Conservation (phyloP, 1,284 basidiomycete genomes). For the Sparassis latifolia region DNA sequence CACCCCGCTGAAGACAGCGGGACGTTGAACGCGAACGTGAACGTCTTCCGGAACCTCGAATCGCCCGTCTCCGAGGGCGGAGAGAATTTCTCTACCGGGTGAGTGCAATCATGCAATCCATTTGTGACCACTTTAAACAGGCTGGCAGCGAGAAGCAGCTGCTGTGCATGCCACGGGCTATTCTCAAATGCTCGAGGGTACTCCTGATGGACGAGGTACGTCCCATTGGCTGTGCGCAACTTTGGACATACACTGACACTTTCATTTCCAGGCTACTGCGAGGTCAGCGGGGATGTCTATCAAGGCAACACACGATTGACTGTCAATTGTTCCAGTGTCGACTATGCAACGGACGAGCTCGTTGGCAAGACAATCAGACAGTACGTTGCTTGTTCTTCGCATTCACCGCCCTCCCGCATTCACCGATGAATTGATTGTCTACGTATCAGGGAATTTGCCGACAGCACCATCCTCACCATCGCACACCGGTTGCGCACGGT, state of each 20-base stretch:
- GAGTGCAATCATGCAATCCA: conserved; percentile 11
- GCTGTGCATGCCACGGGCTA: conserved; percentile 80
- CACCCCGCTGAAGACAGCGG: conserved; percentile 36
- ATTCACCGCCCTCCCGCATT: background rate
- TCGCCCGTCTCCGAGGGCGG: conserved; percentile 82
- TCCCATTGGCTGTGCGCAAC: conserved; percentile 5
- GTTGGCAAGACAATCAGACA: conserved; percentile 71
- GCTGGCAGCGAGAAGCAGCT: conserved; percentile 67
- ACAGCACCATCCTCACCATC: conserved; percentile 53
- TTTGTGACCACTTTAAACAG: background rate
- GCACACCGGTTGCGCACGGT: conserved; percentile 65
- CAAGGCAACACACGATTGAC: background rate
- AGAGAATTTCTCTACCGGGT: conserved; percentile 93
- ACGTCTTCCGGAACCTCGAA: conserved; percentile 84
- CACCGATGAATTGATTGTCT: too few relatives aligned
- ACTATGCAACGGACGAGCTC: conserved; percentile 74
- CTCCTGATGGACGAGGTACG: conserved; percentile 79
- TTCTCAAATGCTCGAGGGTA: conserved; percentile 69
- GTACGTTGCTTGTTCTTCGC: conserved; percentile 31
- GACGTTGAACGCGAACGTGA: conserved; percentile 59
- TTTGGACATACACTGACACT: background rate
- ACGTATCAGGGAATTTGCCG: conserved; percentile 20
- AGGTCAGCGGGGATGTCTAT: conserved; percentile 31
- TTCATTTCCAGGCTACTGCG: conserved; percentile 51
- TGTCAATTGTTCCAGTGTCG: conserved; percentile 38